phyloP scores from a whole-genome alignment of 139 green algal genomes.

The Diplosphaera chodatii region DNA sequence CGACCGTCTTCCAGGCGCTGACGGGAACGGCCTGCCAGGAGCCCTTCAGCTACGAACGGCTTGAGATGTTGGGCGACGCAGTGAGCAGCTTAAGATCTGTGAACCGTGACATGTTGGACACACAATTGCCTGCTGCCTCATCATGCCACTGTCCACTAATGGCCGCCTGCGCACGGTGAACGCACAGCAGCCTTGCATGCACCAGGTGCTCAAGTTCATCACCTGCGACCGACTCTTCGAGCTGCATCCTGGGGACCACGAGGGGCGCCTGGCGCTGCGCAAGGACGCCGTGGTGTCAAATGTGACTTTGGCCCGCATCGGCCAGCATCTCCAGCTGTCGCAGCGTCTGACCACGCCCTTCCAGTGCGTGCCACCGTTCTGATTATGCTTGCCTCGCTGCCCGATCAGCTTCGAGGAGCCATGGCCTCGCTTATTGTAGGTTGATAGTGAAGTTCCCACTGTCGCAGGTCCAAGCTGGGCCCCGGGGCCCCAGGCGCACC shows the following conservation, averaged over 20 bases:
- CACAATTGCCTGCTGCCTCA: no score
- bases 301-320: constrained; percentile 12
- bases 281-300: constrained; percentile 41
- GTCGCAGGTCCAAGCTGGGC: background rate
- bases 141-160: no score
- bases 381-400: no score
- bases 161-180: no score
- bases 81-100: no score
- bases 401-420: no score
- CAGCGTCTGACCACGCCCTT: background rate
- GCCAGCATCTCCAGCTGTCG: background rate
- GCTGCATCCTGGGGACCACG: constrained; percentile 18
- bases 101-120: no score
- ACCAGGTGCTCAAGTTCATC: background rate
- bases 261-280: constrained; percentile 37
- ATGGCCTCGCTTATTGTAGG: no score
- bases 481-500: no score
- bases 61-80: constrained; percentile 42
- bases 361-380: no score
- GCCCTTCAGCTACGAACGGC: constrained; percentile 24
- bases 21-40: constrained; percentile 25
- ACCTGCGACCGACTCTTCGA: constrained; percentile 2
- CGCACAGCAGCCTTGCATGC: no score
- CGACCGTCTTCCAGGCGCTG: constrained; percentile 24
- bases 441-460: no score